Percentiles rank a stretch among this genome's conserved stretches.
phyloP scores from a whole-genome alignment of 164 flowering plant species.

The Vitis cinerea region DNA sequence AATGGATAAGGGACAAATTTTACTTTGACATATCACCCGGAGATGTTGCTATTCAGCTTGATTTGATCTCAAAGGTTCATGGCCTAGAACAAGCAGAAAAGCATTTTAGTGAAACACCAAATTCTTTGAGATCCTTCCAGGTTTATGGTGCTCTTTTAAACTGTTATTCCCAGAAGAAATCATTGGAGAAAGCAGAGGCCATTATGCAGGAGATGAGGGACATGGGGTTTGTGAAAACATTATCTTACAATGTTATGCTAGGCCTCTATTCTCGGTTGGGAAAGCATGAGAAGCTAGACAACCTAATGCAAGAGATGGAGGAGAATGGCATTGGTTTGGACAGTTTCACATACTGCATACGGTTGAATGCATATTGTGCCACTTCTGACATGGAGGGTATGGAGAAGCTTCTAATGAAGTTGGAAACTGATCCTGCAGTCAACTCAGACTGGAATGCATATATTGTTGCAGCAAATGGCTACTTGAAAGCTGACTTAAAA shows the following conservation, averaged over 20 bases:
- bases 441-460: conserved; percentile 26
- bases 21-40: conserved; percentile 8
- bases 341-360: conserved; percentile 16
- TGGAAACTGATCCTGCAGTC: conserved; percentile 29
- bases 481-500: conserved; percentile 27
- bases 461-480: conserved; percentile 30
- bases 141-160: conserved; percentile 37
- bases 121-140: neutral
- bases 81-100: conserved; percentile 35
- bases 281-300: conserved; percentile 24
- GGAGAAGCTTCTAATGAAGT: conserved; percentile 33
- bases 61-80: conserved; percentile 31
- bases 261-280: conserved; percentile 29
- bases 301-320: conserved; percentile 34
- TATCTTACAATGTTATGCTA: conserved; percentile 35
- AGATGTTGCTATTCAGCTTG: conserved; percentile 27
- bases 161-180: conserved; percentile 24
- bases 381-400: conserved; percentile 29
- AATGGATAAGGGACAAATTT: conserved; percentile 30
- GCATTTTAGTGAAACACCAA: conserved; percentile 25
- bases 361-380: conserved; percentile 26
- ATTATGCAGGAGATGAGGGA: conserved; percentile 31
- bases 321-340: conserved; percentile 19
- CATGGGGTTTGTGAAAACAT: conserved; percentile 17
- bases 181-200: conserved; percentile 36